A percentile compares a stretch with the other conserved stretches of the same genome.
phyloP scores from a whole-genome alignment of 441 rosid species.

The Mallotus repandus region DNA sequence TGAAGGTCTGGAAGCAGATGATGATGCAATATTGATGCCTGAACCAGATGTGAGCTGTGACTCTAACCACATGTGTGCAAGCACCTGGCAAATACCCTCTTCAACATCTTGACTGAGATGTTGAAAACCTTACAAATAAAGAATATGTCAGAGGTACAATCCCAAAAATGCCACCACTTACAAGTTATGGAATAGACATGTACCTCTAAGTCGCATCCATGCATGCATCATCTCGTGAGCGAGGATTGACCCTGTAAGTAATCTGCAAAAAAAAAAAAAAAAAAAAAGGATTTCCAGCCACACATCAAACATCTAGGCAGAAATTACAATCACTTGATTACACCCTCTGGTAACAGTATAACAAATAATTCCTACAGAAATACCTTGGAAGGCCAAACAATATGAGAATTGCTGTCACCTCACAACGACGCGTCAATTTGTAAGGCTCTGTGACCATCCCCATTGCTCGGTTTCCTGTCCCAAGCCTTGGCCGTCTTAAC shows the following conservation, averaged over 20 bases:
- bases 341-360: background rate
- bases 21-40: constrained; percentile 37
- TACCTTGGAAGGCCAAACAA: constrained; percentile 97
- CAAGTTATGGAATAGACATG: background rate
- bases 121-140: constrained; percentile 57
- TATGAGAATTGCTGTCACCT: constrained; percentile 96
- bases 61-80: constrained; percentile 94
- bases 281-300: constrained; percentile 18
- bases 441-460: constrained; percentile 84
- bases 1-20: constrained; percentile 40
- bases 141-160: constrained; percentile 8
- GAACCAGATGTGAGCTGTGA: constrained; percentile 56
- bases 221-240: constrained; percentile 99
- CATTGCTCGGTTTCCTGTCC: constrained; percentile 55
- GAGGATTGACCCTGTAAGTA: constrained; percentile 89
- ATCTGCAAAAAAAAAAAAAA: constrained; percentile 34
- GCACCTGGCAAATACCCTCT: constrained; percentile 97
- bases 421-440: constrained; percentile 77
- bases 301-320: constrained; percentile 14
- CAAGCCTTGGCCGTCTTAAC: constrained; percentile 68
- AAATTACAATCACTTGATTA: constrained; percentile 29
- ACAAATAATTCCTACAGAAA: constrained; percentile 6
- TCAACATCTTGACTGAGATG: constrained; percentile 89
- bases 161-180: background rate
- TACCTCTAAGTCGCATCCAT: constrained; percentile 94